A percentile compares a stretch with the other conserved stretches of the same genome.
Evolutionary conservation across 2,329 filamentous ascomycete genomes (phyloP).

Genomic region (Davidsoniella eucalypti): DNA sequence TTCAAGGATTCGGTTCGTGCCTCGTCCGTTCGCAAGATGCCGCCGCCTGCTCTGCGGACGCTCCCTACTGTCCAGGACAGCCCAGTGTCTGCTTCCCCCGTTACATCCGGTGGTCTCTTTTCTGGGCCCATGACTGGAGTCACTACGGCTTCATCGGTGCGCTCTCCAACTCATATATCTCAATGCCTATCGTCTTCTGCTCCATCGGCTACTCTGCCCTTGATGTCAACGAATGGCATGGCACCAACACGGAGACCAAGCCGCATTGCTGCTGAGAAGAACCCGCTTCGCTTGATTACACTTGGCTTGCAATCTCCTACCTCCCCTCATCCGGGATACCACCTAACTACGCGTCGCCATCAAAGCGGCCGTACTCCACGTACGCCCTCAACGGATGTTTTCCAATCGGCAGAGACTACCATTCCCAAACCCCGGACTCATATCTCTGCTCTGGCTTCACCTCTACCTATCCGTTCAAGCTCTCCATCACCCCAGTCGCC

Average conservation of each 20-base stretch:
- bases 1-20: slow-evolving; percentile 7
- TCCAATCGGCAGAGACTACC: background rate
- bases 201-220: background rate
- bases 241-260: background rate
- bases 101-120: background rate
- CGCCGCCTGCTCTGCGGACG: slow-evolving; percentile 2
- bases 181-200: background rate
- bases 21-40: slow-evolving; percentile 4
- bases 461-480: background rate
- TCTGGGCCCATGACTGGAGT: background rate
- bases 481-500: background rate
- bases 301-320: background rate
- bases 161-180: background rate
- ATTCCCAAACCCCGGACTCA: background rate
- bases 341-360: slow-evolving; percentile 4
- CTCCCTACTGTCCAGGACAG: slow-evolving; percentile 9
- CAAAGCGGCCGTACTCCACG: slow-evolving; percentile 4
- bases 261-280: background rate
- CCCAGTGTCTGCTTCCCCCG: slow-evolving; percentile 1
- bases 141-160: background rate
- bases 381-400: background rate
- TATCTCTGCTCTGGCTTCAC: slow-evolving; percentile 8
- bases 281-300: slow-evolving; percentile 1
- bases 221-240: background rate
- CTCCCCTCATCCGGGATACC: background rate